Base-by-base conservation (phyloP, 805 yeast genomes). In the Ogataea ramenticola region DNA sequence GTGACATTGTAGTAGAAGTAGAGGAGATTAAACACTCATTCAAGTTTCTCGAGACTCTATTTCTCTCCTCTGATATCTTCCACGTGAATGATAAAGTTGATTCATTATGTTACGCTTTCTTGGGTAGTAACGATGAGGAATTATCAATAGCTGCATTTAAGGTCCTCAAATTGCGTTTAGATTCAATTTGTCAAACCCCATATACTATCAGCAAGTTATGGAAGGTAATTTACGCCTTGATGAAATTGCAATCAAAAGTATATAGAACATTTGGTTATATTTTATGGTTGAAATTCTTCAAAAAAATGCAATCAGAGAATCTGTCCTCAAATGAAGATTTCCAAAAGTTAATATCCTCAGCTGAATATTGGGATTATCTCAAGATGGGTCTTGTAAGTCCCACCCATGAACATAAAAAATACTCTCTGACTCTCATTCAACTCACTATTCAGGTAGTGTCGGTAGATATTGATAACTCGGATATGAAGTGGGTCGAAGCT, bases 331-430 rank as follows among this genome's bases (percentile, higher is more conserved):
- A 24, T 17, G 46, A 49, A 31, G 22, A 48, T 7, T 68, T 62
- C 39, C 74, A 71, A 42, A 27, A 36, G 14, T 40, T 64, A 2
- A 33, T 71, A 1, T 47, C 51, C 21, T 31, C 46, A 8, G 62
- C 62, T 2, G 49, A 52, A 1, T 82, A 80, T 50, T 86, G 95
- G 93, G 40, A 46, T 4, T 53, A 56, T 14, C 56, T 86, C 19
- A 86, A 83, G 53, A 49, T 51, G 22, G 83, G 86, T 2, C 61
- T 86, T 34, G 68, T 72, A 15, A 71, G 79, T 43, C 53, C 60
- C 2, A 64, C 73, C 1, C 89, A 84, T 54, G 95, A 86, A 46
- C 78, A 73, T 44, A 72, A 86, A 41, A 88, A 87, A 57, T 77
- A 77, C 54, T 70, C 82, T 12, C 61, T 87, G 24, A 79, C 90